Conservation (phyloP, 2,329 filamentous ascomycete genomes). For the Alternaria ventricosa region DNA sequence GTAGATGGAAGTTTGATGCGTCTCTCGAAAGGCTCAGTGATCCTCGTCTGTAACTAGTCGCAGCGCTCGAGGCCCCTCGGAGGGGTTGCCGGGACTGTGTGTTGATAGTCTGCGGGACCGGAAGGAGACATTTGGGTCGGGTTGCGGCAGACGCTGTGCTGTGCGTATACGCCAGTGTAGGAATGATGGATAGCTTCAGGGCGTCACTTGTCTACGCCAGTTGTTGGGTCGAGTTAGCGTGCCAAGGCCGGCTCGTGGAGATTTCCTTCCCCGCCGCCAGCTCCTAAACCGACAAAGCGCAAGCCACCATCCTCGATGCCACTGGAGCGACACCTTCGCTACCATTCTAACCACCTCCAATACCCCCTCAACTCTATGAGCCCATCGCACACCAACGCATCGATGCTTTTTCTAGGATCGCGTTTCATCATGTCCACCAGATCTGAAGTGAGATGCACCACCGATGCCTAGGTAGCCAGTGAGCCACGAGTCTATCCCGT, state of each 20-base stretch:
- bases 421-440: slow-evolving; percentile 7
- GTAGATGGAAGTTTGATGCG: not conserved
- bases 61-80: not conserved
- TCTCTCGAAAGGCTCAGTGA: not conserved
- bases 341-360: not conserved
- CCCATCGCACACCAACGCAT: not conserved
- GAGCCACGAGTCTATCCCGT: not conserved
- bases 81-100: not conserved
- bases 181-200: not conserved
- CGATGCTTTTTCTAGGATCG: slow-evolving; percentile 4
- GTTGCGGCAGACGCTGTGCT: not conserved
- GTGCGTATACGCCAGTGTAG: not conserved
- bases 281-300: not conserved
- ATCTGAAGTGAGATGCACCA: not conserved
- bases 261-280: slow-evolving; percentile 4
- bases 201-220: not conserved
- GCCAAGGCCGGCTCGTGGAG: not conserved
- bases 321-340: not conserved
- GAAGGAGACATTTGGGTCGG: not conserved
- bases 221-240: slow-evolving; percentile 6
- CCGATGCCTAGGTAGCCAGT: not conserved
- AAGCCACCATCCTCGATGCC: not conserved
- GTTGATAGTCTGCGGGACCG: not conserved
- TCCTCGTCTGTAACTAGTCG: not conserved
- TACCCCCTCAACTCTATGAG: not conserved